These are phyloP conservation scores for Crithidia thermophila DNA, from an alignment of 208 protist genomes.

Conservation along the genomic window DNA sequence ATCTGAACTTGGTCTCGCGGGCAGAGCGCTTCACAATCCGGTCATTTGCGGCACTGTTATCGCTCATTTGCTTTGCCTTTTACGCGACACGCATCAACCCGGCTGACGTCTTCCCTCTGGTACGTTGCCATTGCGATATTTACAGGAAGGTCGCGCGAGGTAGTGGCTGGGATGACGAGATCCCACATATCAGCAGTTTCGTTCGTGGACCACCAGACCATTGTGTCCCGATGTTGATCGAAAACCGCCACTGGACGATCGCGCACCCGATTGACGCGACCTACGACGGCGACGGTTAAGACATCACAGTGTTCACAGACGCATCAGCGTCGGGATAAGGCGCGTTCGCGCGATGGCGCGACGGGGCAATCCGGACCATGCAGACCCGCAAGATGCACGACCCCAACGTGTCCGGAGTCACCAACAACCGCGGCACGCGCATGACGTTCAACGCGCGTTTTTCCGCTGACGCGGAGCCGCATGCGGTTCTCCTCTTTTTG, in stretches of 20 bases:
- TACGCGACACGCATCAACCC: slow-evolving; percentile 27
- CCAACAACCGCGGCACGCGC: background rate
- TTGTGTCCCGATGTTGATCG: background rate
- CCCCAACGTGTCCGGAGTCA: background rate
- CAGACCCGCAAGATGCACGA: slow-evolving; percentile 7
- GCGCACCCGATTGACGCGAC: slow-evolving; percentile 4
- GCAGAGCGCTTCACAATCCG: slow-evolving; percentile 8
- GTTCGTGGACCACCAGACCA: background rate
- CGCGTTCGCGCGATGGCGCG: slow-evolving; percentile 8
- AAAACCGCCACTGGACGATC: slow-evolving; percentile 4
- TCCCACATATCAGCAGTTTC: background rate
- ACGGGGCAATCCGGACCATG: background rate
- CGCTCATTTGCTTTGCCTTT: slow-evolving; percentile 9
- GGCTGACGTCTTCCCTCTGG: slow-evolving; percentile 4
- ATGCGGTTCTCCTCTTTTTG: slow-evolving; percentile 2
- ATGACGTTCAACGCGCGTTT: slow-evolving; percentile 15
- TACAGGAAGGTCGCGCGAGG: slow-evolving; percentile 2
- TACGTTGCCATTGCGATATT: background rate
- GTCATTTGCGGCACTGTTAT: background rate
- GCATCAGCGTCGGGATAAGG: slow-evolving; percentile 4
- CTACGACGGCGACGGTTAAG: background rate
- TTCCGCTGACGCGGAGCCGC: slow-evolving; percentile 1
- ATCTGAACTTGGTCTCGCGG: slow-evolving; percentile 8
- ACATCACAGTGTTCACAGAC: slow-evolving; percentile 5
- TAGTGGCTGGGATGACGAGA: background rate